These are phyloP conservation scores for Clonostachys rosea DNA, from an alignment of 2,329 filamentous ascomycete species.

Conservation along the genomic window DNA sequence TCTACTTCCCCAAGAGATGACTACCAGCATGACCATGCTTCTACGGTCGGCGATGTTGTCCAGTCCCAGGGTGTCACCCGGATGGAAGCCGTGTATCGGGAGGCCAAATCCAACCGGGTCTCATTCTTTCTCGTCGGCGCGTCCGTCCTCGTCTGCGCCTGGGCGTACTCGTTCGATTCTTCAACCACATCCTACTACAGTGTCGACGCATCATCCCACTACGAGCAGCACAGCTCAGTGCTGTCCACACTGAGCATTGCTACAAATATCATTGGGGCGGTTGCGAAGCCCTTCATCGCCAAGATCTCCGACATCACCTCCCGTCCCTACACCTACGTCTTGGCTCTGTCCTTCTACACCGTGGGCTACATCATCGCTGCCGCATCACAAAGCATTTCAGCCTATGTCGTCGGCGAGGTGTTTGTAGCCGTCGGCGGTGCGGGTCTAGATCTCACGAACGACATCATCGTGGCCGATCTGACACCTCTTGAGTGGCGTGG, in stretches of 20 bases:
- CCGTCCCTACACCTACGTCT: conserved; percentile 53
- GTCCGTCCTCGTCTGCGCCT: conserved; percentile 15
- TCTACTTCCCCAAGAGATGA: no score
- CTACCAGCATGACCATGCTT: no score
- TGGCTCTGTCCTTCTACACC: conserved; percentile 48
- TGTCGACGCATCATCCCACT: conserved; percentile 18
- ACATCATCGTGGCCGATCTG: conserved; percentile 61
- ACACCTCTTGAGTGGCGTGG: conserved; percentile 37
- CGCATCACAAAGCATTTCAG: conserved; percentile 42
- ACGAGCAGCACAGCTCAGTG: conserved; percentile 17
- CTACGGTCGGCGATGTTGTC: no score
- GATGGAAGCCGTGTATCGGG: no score
- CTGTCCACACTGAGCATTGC: conserved; percentile 19
- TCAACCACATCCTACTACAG: conserved; percentile 20
- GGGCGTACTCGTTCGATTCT: conserved; percentile 20
- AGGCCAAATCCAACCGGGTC: no score
- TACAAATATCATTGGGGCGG: conserved; percentile 35
- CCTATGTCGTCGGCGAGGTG: conserved; percentile 47
- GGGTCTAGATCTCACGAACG: conserved; percentile 55
- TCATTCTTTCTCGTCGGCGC: no score
- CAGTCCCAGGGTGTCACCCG: no score
- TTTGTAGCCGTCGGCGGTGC: conserved; percentile 57
- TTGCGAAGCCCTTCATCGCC: conserved; percentile 56
- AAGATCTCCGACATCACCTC: conserved; percentile 60
- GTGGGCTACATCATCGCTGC: conserved; percentile 55